Evolutionary conservation across 1,139 yeast genomes (phyloP), one percentile per base, ranked within the genome.

Genomic region (Candida sanyaensis): DNA sequence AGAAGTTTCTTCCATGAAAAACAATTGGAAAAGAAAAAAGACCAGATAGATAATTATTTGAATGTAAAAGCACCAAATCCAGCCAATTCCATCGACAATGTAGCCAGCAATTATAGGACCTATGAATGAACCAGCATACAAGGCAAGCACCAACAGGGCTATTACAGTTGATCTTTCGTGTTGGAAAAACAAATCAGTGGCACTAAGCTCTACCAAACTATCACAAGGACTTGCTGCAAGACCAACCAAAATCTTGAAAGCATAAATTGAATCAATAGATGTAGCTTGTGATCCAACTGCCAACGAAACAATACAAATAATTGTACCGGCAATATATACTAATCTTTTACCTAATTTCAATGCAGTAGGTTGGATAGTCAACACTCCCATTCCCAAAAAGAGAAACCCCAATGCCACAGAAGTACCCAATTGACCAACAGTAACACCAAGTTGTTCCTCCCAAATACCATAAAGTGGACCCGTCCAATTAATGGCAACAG

Each of bases 141-240:
- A 62, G 1, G 78, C 76, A 45, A 76, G 65, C 7, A 76, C 64
- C 42, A 74, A 57, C 44, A 64, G 59, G 1, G 76, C 61, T 38
- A 77, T 62, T 37, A 68, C 69, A 27, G 63, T 60, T 6, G 79
- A 77, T 52, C 78, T 61, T 57, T 77, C 78, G 53, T 77, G 81
- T 50, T 71, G 69, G 55, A 74, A 77, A 53, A 73, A 77, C 6
- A 77, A 70, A 54, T 77, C 81, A 2, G 77, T 71, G 10, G 75
- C 68, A 1, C 77, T 69, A 13, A 77, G 72, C 52, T 75, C 79
- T 29, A 75, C 78, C 51, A 77, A 64, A 2, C 79, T 71, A 51
- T 76, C 80, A 45, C 73, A 71, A 1, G 81, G 81, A 26, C 80
- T 78, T 27, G 77, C 79, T 1, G 77, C 73, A 53, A 74, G 65